Percentiles rank a stretch among this genome's conserved stretches.
phyloP scores from a whole-genome alignment of 2,329 filamentous ascomycete genomes.

The Ophiosphaerella korrae region DNA sequence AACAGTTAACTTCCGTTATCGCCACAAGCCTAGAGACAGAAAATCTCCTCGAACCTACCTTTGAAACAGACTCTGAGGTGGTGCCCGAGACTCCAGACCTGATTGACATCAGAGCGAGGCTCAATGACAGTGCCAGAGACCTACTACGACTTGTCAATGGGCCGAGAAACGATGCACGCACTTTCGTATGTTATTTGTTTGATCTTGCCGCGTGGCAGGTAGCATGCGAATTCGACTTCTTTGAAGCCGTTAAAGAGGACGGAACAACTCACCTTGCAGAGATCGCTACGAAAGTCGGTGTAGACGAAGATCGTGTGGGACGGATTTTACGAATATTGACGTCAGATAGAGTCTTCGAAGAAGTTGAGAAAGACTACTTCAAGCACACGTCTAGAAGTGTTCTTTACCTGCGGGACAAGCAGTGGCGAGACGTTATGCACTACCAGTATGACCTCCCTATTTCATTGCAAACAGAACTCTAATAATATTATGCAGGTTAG shows the following conservation, averaged over 20 bases:
- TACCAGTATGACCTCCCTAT: conserved; percentile 14
- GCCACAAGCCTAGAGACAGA: conserved; percentile 12
- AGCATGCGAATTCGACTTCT: conserved; percentile 24
- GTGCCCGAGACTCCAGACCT: conserved; percentile 14
- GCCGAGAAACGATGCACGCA: conserved; percentile 16
- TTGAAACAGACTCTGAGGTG: conserved; percentile 9
- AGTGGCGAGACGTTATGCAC: conserved; percentile 17
- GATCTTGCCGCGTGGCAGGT: conserved; percentile 28
- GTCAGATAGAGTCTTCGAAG: conserved; percentile 22
- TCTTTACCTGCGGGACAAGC: conserved; percentile 15
- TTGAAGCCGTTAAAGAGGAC: conserved; percentile 17
- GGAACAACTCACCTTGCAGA: conserved; percentile 8
- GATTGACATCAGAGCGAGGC: conserved; percentile 12
- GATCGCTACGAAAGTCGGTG: conserved; percentile 16
- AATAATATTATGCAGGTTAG: conserved; percentile 14
- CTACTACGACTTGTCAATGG: conserved; percentile 31
- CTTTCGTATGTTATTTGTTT: conserved; percentile 18
- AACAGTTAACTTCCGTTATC: conserved; percentile 14
- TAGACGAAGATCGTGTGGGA: conserved; percentile 19
- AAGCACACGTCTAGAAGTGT: conserved; percentile 23
- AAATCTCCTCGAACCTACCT: conserved; percentile 16
- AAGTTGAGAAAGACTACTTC: conserved; percentile 19
- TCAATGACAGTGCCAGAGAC: conserved; percentile 22
- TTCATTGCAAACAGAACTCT: too few species aligned
- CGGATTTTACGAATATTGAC: conserved; percentile 21